A percentile compares a stretch with the other conserved stretches of the same genome.
phyloP scores from a whole-genome alignment of 441 rosid genomes.

The Populus hybrid region DNA sequence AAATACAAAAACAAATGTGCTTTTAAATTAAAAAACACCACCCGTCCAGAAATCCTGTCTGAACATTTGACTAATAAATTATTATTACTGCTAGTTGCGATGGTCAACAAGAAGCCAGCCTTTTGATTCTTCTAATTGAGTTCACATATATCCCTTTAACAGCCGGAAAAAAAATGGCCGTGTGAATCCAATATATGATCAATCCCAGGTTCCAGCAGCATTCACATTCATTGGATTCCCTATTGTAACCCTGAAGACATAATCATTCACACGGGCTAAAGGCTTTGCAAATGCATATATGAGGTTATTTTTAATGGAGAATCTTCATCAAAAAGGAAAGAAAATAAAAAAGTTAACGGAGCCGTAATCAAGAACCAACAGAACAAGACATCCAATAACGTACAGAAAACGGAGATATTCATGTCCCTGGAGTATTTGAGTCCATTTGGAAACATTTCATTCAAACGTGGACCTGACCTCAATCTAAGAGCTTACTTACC shows the following conservation, averaged over 20 bases:
- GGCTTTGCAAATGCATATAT: background rate
- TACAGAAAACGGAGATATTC: slow-evolving; percentile 32
- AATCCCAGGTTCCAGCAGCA: background rate
- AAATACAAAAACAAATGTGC: too few relatives aligned
- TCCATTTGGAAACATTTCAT: slow-evolving; percentile 32
- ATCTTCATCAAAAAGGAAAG: too few relatives aligned
- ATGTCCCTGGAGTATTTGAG: background rate
- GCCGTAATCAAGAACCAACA: background rate
- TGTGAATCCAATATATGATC: background rate
- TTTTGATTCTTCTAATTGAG: background rate
- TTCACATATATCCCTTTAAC: background rate
- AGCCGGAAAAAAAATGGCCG: background rate
- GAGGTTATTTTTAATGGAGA: too few relatives aligned
- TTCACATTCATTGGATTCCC: slow-evolving; percentile 2
- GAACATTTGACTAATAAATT: background rate
- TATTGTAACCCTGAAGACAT: background rate
- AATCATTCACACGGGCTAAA: slow-evolving; percentile 17
- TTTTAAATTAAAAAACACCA: too few relatives aligned
- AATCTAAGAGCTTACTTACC: slow-evolving; percentile 8
- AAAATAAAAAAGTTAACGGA: too few relatives aligned
- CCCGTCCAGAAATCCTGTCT: background rate
- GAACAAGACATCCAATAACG: slow-evolving; percentile 13
- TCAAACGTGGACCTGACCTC: slow-evolving; percentile 18
- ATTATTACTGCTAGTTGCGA: background rate
- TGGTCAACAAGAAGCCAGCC: background rate